Base-by-base conservation (phyloP, 2,329 filamentous ascomycete species). In the Fusarium sp. region DNA sequence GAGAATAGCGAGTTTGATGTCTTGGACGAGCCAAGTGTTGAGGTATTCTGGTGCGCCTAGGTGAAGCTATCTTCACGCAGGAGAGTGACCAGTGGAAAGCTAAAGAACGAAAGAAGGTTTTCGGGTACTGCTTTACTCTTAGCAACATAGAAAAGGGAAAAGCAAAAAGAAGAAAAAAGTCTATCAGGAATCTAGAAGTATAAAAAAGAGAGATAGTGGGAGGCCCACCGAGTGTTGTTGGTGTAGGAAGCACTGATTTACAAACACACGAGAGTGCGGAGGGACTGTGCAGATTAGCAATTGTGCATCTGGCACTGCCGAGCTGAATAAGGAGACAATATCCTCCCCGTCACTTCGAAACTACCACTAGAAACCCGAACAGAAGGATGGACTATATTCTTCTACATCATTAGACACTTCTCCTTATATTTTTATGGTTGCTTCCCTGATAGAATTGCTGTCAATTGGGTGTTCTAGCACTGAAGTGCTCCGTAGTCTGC, bases 201-300 rank as follows among this genome's bases (percentile, higher is more conserved):
- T 14, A 25, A 44, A n/a, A 27, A 25, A 25, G 17, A 14, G 35
- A 52, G n/a, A 33, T 27, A 33, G 38, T 17, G 45, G 22, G 35
- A 42, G 36, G 7, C 14, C 38, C 25, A 59, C 29, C 31, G 27
- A 53, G 47, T 35, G 36, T 27, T 39, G 25, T 29, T 45, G n/a
- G 18, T 47, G 33, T 18, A 36, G 20, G 36, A 39, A 42, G 41
- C 41, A 44, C 57, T 72, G 70, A 73, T 54, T 73, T 70, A 73
- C 53, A 36, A 29, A 54, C 38, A 36, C 45, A 35, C 9, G 15
- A 5, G 25, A 41, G 42, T 33, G 41, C 13, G 10, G 65, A 25
- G 41, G 22, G 55, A 53, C 22, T 63, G 33, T 63, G 33, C n/a
- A 31, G 27, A 39, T 35, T 53, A 42, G 53, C 22, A 41, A 63